phyloP scores from a whole-genome alignment of 805 yeast species.

The Candida silvatica region DNA sequence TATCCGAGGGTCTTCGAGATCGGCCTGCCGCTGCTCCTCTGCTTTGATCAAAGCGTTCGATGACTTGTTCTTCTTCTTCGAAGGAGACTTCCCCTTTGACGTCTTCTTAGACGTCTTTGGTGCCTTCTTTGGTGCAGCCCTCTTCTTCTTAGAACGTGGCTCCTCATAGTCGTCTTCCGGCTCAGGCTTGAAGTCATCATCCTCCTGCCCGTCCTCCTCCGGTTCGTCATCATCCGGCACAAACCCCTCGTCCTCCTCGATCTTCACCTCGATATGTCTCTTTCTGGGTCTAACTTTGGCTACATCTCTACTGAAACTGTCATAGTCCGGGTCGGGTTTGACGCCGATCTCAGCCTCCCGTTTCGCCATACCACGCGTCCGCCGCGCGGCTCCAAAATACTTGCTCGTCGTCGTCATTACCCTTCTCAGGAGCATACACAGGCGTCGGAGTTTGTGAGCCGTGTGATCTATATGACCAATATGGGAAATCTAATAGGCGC shows the following conservation, averaged over 20 bases:
- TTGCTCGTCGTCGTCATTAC: constrained; percentile 7
- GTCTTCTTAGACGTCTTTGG: background rate
- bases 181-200: too few relatives aligned
- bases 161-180: background rate
- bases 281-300: background rate
- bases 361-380: too few relatives aligned
- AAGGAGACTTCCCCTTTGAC: too few relatives aligned
- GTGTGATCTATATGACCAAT: too few relatives aligned
- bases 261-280: constrained; percentile 5
- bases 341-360: background rate
- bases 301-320: constrained; percentile 6
- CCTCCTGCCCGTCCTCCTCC: too few relatives aligned
- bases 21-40: constrained; percentile 6
- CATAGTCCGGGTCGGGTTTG: constrained; percentile 1
- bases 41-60: too few relatives aligned
- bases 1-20: constrained; percentile 2
- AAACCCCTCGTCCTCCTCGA: constrained; percentile 7
- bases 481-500: too few relatives aligned
- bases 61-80: too few relatives aligned
- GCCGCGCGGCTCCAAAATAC: constrained; percentile 4
- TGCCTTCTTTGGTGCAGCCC: background rate
- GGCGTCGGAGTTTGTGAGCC: too few relatives aligned
- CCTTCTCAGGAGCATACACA: too few relatives aligned
- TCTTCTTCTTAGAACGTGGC: constrained; percentile 3
- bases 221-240: too few relatives aligned